phyloP scores from a whole-genome alignment of 768 basidiomycete genomes.

The Termitomyces sp. region DNA sequence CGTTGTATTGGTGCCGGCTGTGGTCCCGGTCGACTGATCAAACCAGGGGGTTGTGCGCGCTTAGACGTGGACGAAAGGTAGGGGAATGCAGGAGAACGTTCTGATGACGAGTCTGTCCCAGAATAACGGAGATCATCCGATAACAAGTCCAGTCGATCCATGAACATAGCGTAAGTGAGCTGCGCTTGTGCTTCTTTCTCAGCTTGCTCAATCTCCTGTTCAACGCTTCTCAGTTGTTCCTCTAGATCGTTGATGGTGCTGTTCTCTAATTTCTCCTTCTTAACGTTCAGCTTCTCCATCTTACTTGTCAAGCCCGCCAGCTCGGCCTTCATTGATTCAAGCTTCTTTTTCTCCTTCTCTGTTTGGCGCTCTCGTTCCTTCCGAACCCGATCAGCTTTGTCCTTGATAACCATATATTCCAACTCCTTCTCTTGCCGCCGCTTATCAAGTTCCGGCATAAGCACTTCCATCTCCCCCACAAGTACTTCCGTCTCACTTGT shows the following conservation, averaged over 20 bases:
- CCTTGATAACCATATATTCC: conserved; percentile 38
- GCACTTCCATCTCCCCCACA: conserved; percentile 41
- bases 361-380: conserved; percentile 42
- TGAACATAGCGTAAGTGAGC: conserved; percentile 8
- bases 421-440: conserved; percentile 36
- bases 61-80: conserved; percentile 14
- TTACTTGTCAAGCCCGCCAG: conserved; percentile 48
- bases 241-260: conserved; percentile 62
- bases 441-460: conserved; percentile 35
- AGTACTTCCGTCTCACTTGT: conserved; percentile 41
- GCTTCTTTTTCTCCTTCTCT: conserved; percentile 42
- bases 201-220: conserved; percentile 51
- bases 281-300: conserved; percentile 61
- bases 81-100: conserved; percentile 13
- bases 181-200: conserved; percentile 25
- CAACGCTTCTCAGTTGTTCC: conserved; percentile 54
- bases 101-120: conserved; percentile 15
- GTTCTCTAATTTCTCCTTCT: conserved; percentile 63
- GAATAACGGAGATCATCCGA: conserved; percentile 12
- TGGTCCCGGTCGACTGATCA: conserved; percentile 20
- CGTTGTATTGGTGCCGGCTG: conserved; percentile 4
- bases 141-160: conserved; percentile 9
- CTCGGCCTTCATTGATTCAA: conserved; percentile 56
- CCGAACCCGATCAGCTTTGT: conserved; percentile 40
- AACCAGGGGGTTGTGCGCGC: conserved; percentile 16